These are phyloP conservation scores for Populus davidiana DNA, from an alignment of 345 rosid genomes.

Conservation along the genomic window DNA sequence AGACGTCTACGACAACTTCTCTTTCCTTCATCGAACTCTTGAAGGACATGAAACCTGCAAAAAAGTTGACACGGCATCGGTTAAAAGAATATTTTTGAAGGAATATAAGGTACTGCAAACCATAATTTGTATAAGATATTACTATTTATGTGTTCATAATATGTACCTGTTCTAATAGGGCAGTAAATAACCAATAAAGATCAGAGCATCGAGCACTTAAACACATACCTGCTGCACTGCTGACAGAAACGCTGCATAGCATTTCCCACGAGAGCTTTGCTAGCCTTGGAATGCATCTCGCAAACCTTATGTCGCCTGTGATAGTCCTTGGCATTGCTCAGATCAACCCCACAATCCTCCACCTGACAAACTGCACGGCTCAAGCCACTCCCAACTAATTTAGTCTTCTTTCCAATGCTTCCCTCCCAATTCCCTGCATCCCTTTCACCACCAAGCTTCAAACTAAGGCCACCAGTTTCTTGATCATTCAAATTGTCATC, in stretches of 20 bases:
- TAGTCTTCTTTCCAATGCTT: conserved; percentile 65
- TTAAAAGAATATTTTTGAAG: background rate
- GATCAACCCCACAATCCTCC: conserved; percentile 90
- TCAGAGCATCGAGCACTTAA: background rate
- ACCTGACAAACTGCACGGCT: conserved; percentile 89
- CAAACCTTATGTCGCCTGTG: conserved; percentile 97
- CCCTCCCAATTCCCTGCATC: conserved; percentile 56
- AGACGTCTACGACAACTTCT: conserved; percentile 98
- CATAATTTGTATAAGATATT: background rate
- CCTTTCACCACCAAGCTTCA: conserved; percentile 73
- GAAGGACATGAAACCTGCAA: conserved; percentile 89
- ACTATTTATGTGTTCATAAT: background rate
- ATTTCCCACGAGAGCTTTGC: conserved; percentile 77
- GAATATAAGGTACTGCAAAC: background rate
- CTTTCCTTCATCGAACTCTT: conserved; percentile 99
- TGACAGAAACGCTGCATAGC: conserved; percentile 98
- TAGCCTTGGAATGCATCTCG: conserved; percentile 92
- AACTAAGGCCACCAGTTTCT: conserved; percentile 48
- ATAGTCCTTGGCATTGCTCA: conserved; percentile 89
- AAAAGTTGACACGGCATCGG: conserved; percentile 13
- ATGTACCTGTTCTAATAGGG: background rate
- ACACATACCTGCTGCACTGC: conserved; percentile 91
- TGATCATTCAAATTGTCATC: conserved; percentile 45
- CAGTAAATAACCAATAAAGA: background rate
- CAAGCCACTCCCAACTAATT: conserved; percentile 47